Percentiles rank a stretch among this genome's conserved stretches.
Conservation (phyloP, 75 land plant genomes). For the Pinus albicaulis region DNA sequence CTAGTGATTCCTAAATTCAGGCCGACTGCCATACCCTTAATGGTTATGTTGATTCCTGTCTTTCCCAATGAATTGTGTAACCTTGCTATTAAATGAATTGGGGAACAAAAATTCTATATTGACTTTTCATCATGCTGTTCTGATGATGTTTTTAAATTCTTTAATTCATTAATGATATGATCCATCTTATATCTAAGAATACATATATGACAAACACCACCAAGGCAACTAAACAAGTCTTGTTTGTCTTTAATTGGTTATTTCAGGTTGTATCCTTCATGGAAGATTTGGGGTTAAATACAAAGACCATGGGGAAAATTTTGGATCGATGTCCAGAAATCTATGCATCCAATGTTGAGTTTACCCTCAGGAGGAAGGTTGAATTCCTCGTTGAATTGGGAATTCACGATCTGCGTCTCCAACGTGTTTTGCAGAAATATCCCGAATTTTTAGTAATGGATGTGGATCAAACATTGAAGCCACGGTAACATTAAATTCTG, state of each 20-base stretch:
- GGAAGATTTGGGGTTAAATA: slow-evolving; percentile 57
- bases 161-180: no score
- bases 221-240: no score
- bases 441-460: slow-evolving; percentile 78
- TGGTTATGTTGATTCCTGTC: no score
- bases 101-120: no score
- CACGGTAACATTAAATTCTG: slow-evolving; percentile 42
- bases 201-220: no score
- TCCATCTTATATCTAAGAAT: no score
- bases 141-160: no score
- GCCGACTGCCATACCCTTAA: no score
- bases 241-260: neutral
- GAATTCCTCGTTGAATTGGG: slow-evolving; percentile 60
- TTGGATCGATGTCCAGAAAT: slow-evolving; percentile 68
- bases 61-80: no score
- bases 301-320: slow-evolving; percentile 39
- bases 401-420: slow-evolving; percentile 34
- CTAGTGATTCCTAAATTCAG: no score
- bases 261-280: slow-evolving; percentile 67
- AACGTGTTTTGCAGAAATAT: slow-evolving; percentile 61
- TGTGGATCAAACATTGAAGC: slow-evolving; percentile 53
- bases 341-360: slow-evolving; percentile 63
- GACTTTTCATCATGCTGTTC: no score
- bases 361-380: slow-evolving; percentile 58
- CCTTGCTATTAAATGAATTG: no score